These are phyloP conservation scores for Quercus suber DNA, from an alignment of 306 rosid species.

Conservation along the genomic window DNA sequence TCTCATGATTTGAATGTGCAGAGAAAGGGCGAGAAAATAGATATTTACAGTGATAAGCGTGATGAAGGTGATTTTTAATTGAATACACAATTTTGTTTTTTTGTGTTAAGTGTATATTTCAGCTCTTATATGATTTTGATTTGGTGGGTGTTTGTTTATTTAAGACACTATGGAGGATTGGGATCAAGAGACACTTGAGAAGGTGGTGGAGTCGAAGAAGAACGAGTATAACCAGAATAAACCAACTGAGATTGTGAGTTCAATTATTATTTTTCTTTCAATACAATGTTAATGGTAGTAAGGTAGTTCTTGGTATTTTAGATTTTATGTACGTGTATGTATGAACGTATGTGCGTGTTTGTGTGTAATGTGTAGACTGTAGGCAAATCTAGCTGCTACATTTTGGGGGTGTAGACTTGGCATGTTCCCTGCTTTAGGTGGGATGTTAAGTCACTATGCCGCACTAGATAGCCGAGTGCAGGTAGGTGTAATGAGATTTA, in stretches of 20 bases:
- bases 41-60: slow-evolving; percentile 83
- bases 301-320: not conserved
- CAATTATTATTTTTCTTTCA: not conserved
- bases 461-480: not conserved
- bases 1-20: slow-evolving; percentile 94
- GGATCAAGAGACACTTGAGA: slow-evolving; percentile 96
- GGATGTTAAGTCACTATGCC: not conserved
- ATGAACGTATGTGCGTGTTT: not conserved
- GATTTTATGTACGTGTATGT: too few relatives aligned
- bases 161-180: slow-evolving; percentile 96
- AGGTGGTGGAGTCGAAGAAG: slow-evolving; percentile 89
- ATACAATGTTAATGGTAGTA: not conserved
- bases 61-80: slow-evolving; percentile 53
- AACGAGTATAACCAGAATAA: slow-evolving; percentile 79
- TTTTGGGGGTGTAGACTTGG: not conserved
- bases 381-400: not conserved
- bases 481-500: not conserved
- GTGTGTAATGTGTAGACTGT: not conserved
- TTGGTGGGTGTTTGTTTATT: not conserved
- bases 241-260: slow-evolving; percentile 92
- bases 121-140: not conserved
- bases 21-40: slow-evolving; percentile 99
- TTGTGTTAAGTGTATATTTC: not conserved
- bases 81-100: not conserved
- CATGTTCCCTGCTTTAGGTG: not conserved